These are phyloP conservation scores for Trebouxiophyceae sp. DNA, from an alignment of 163 green algal species.

Conservation along the genomic window DNA sequence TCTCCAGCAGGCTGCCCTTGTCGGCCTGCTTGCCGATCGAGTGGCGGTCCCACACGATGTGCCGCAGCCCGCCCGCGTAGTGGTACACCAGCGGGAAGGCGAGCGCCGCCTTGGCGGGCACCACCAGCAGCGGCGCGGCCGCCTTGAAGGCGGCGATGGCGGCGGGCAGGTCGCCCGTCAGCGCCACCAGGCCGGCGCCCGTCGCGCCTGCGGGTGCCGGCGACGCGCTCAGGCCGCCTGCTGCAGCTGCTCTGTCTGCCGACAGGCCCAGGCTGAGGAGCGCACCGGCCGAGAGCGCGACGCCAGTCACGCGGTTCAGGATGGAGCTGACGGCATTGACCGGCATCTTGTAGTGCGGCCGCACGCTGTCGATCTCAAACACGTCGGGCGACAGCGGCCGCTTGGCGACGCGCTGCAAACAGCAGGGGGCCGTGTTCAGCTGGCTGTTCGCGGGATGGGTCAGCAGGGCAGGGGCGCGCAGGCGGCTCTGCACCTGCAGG, in stretches of 20 bases:
- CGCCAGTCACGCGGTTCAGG: constrained; percentile 75
- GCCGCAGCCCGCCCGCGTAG: constrained; percentile 74
- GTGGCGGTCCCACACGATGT: constrained; percentile 80
- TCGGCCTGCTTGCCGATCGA: constrained; percentile 73
- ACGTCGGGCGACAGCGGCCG: constrained; percentile 87
- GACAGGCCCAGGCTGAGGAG: neutral
- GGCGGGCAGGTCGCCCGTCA: constrained; percentile 62
- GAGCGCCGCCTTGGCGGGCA: constrained; percentile 70
- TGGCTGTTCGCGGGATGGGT: neutral
- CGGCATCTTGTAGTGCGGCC: constrained; percentile 88
- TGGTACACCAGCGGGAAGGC: constrained; percentile 82
- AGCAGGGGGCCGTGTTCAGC: no score
- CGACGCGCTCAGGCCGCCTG: no score
- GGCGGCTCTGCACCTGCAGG: constrained; percentile 53
- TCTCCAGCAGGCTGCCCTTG: constrained; percentile 71
- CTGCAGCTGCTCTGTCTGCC: no score
- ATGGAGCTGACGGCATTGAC: constrained; percentile 77
- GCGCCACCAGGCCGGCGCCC: constrained; percentile 52
- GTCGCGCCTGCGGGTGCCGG: constrained; percentile 57
- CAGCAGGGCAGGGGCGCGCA: neutral
- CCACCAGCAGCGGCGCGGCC: constrained; percentile 54
- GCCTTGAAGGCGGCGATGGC: constrained; percentile 45
- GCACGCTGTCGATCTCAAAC: constrained; percentile 59
- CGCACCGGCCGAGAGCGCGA: constrained; percentile 61
- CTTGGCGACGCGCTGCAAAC: constrained; percentile 61